Evolutionary conservation across 371 early-diverging fungal genomes (phyloP), one percentile per base, ranked within the genome.

Genomic region (Syncephalis fuscata): DNA sequence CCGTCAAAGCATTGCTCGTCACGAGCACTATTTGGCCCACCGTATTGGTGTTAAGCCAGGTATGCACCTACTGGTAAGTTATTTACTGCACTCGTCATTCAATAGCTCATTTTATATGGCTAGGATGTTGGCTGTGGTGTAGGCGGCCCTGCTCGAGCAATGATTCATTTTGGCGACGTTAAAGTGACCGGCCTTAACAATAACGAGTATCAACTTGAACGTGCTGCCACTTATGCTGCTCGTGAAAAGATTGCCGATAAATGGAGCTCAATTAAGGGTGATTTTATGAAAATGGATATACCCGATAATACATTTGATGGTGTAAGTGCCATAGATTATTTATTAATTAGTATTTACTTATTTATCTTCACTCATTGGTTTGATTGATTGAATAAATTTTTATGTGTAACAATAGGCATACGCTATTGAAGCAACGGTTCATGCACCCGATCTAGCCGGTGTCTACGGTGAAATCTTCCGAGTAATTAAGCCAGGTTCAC

Each of bases 361-460:
- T 11, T 32, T 32, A 32, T 32, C n/a, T n/a, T n/a, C n/a, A n/a
- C n/a, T n/a, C n/a, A n/a, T n/a, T n/a, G n/a, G n/a, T n/a, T n/a
- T n/a, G n/a, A n/a, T 32, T 32, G 32, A 7, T 7, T 32, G 32
- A 7, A 11, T 32, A 32, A 7, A 11, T 32, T 4, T 32, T 4
- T 32, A 11, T 32, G 32, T 32, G 32, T 32, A 11, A n/a, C 11
- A 32, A 32, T 32, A 32, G 32, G 70, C 65, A 2, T 93, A 92
- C 57, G 89, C 90, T 38, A 85, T 93, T 58, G 94, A 93, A 68
- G 94, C 94, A 41, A 88, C 88, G 36, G 83, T 83, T 65, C 92
- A 86, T 49, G 83, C 87, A 0, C 84, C 82, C 11, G 64, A 70
- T 1, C 75, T 91, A 44, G 82, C 82, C 56, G 79, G 79, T 53